These are phyloP conservation scores for Podaxis sp. DNA, from an alignment of 768 basidiomycete species.

Conservation along the genomic window DNA sequence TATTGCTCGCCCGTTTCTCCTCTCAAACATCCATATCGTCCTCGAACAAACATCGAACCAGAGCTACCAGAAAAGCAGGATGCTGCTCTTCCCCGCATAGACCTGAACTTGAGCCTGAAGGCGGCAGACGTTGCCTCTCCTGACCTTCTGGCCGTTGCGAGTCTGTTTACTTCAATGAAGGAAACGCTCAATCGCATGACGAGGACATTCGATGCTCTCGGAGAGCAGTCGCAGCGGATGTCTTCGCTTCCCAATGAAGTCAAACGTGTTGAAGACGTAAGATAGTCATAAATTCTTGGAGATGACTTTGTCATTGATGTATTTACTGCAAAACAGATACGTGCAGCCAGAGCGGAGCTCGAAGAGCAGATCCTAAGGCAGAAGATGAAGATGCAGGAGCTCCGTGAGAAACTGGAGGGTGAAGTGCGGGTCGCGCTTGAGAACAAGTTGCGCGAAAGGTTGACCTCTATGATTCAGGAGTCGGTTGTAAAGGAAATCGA, in stretches of 20 bases:
- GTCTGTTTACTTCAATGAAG: constrained; percentile 48
- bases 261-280: constrained; percentile 44
- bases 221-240: constrained; percentile 44
- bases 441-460: constrained; percentile 36
- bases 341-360: constrained; percentile 35
- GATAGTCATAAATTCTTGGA: constrained; percentile 14
- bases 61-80: neutral
- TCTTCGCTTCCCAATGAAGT: constrained; percentile 44
- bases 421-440: constrained; percentile 43
- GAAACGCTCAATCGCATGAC: constrained; percentile 39
- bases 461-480: constrained; percentile 34
- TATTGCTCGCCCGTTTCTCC: constrained; percentile 7
- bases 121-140: constrained; percentile 28
- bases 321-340: constrained; percentile 34
- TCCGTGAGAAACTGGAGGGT: constrained; percentile 33
- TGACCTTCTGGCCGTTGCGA: constrained; percentile 43
- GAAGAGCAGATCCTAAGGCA: constrained; percentile 39
- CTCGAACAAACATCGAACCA: neutral
- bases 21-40: neutral
- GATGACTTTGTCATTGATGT: constrained; percentile 9
- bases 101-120: constrained; percentile 4
- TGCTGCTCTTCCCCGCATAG: neutral
- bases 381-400: constrained; percentile 34
- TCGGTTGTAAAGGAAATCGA: constrained; percentile 37
- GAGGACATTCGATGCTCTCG: constrained; percentile 44